Base-by-base conservation (phyloP, 345 rosid species). In the Syzygium oleosum region DNA sequence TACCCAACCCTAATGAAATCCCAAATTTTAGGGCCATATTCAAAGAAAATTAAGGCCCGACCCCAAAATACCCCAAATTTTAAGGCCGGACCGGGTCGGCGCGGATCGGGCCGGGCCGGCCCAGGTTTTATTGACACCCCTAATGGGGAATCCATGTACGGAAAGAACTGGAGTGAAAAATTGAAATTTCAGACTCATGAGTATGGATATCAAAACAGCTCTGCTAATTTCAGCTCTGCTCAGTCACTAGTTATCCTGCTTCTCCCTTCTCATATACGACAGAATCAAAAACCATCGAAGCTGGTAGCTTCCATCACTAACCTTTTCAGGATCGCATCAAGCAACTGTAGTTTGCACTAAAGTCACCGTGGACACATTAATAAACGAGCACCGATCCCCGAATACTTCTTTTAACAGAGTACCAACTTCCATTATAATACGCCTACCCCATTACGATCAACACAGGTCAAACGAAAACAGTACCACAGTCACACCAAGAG, bases 71-170 rank as follows among this genome's bases (percentile, higher is more conserved):
- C n/a, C n/a, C n/a, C n/a, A n/a, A n/a, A n/a, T n/a, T n/a, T n/a
- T n/a, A n/a, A n/a, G n/a, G n/a, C n/a, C n/a, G n/a, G n/a, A n/a
- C n/a, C n/a, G n/a, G n/a, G n/a, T n/a, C n/a, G n/a, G n/a, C n/a
- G n/a, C n/a, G n/a, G n/a, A n/a, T n/a, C n/a, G n/a, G n/a, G n/a
- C n/a, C n/a, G n/a, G n/a, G n/a, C n/a, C n/a, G n/a, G n/a, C n/a
- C n/a, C n/a, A n/a, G n/a, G n/a, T n/a, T n/a, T n/a, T n/a, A n/a
- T n/a, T n/a, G n/a, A n/a, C n/a, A n/a, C n/a, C n/a, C n/a, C n/a
- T n/a, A n/a, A 93, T 77, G 90, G 91, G 87, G 94, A 93, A 83
- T 84, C 96, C 96, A 94, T 95, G 86, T 49, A 34, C 16, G 63
- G 83, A 77, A 84, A 73, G 87, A 85, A 89, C 94, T 92, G 61